Base-by-base conservation (phyloP, 2,329 filamentous ascomycete genomes). In the Verticillium albo-atrum region DNA sequence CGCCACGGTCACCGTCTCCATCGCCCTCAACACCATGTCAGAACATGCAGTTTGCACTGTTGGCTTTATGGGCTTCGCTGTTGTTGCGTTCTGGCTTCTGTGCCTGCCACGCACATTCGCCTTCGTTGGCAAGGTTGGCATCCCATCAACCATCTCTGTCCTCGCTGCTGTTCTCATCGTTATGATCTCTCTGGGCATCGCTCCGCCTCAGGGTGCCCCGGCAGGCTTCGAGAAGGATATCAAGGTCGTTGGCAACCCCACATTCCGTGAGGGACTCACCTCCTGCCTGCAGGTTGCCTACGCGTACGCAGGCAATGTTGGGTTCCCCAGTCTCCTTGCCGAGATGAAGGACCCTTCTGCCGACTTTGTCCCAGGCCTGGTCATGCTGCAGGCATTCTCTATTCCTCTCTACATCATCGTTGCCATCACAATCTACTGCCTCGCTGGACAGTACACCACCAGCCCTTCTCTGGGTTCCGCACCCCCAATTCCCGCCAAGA, bases 11-110 rank as follows among this genome's bases (percentile, higher is more conserved):
- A 84, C 86, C 3, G 84, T 87, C 54, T 83, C 87, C 51, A 83
- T 89, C 66, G 89, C 88, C 67, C 79, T 89, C 65, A 90, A 90
- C 75, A 89, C 86, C 55, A 86, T 90, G 70, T 83, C 81, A 12
- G 76, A 78, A 58, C 82, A 87, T 68, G 77, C 78, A 6, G 66
- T 86, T 7, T 91, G 88, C 75, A 90, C 88, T 1, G 83, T 90
- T 59, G 82, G 79, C 35, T 91, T 89, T 70, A 82, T 84, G 20
- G 81, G 83, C 20, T 80, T 90, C 58, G 81, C 83, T 6, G 86
- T 86, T 7, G 71, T 88, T 27, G 77, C 86, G 60, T 87, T 84
- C 20, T 89, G 81, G 70, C 61, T 85, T 28, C 86, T 83, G 65
- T 90, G 87, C 6, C 77, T 90, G 32, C 88, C 88, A 1, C 79